Evolutionary conservation across 495 filamentous ascomycete species (phyloP), one percentile per base, ranked within the genome.

Genomic region (Penicillium dipodomyicola): DNA sequence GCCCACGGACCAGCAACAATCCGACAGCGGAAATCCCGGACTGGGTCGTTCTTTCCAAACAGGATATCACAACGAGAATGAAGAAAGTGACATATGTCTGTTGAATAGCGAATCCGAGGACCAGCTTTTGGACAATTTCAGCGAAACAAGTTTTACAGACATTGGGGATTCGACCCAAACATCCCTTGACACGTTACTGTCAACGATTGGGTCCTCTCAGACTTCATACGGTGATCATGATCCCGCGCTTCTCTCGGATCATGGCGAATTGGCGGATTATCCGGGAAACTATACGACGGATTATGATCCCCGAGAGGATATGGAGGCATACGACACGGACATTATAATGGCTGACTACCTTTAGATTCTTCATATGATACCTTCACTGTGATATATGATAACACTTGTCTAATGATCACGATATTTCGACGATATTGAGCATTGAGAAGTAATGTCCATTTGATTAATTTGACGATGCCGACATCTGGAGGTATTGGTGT

Each of bases 151-250:
- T 10, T 29, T 43, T 17, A 32, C 32, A 35, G 52, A 47, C 32
- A 35, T 23, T 3, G 42, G 52, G 17, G 32, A 54, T 3, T 47
- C 42, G 12, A 47, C 52, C 6, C 52, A 54, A 47, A 54, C 32
- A 9, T 54, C 52, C 2, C 30, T 47, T 2, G 32, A 46, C 30
- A 39, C 7, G 5, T 44, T 29, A 15, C 39, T 37, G 3, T 47
- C 52, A 3, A 9, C 52, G 4, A 33, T 12, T 9, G 12, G 7
- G 11, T 40, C 32, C 35, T 40, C 52, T 30, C 42, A 46, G 10
- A 14, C 15, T 29, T 27, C 33, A 14, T n/a, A 8, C 8, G 14
- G 2, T 37, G 22, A 54, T 2, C 6, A 39, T 37, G 42, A 47
- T 4, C 10, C 10, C 6, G 40, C 47, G 43, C 33, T 54, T 10